A percentile compares a stretch with the other conserved stretches of the same genome.
These are phyloP conservation scores for Dalbergia cultrata DNA, from an alignment of 306 rosid species.

Conservation along the genomic window DNA sequence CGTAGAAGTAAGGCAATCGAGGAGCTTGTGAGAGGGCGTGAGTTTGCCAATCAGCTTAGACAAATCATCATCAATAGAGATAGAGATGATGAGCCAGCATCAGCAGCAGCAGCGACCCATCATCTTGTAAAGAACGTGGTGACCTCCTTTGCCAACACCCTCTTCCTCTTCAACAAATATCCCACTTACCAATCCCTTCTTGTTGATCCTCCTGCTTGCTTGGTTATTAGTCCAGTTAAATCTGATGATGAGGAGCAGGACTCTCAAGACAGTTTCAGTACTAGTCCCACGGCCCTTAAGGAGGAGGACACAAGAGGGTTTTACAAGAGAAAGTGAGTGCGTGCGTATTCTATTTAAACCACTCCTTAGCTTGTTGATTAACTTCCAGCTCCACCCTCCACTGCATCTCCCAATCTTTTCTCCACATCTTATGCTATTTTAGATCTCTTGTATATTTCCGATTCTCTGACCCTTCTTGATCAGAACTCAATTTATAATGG, in stretches of 20 bases:
- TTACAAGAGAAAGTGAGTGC: constrained; percentile 58
- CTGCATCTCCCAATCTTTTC: neutral
- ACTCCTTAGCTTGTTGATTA: too few species aligned
- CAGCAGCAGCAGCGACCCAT: neutral
- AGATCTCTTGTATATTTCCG: too few species aligned
- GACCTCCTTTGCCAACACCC: constrained; percentile 50
- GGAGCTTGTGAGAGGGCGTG: constrained; percentile 59
- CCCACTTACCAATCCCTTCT: neutral
- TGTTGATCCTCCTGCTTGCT: too few species aligned
- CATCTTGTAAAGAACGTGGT: constrained; percentile 46
- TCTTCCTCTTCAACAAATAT: constrained; percentile 42
- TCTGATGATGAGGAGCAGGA: constrained; percentile 15
- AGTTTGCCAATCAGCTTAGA: constrained; percentile 49
- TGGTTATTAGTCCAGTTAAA: too few species aligned
- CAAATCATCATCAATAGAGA: neutral
- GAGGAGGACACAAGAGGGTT: constrained; percentile 50
- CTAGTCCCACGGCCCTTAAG: constrained; percentile 5
- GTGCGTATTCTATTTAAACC: too few species aligned
- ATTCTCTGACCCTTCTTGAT: too few species aligned
- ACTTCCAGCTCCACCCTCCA: neutral
- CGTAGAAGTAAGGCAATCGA: constrained; percentile 29
- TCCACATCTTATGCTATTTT: too few species aligned
- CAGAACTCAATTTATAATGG: too few species aligned
- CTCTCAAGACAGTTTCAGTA: constrained; percentile 46
- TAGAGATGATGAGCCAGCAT: neutral